Base-by-base conservation (phyloP, 2,329 filamentous ascomycete species). In the Aspergillus floridensis region DNA sequence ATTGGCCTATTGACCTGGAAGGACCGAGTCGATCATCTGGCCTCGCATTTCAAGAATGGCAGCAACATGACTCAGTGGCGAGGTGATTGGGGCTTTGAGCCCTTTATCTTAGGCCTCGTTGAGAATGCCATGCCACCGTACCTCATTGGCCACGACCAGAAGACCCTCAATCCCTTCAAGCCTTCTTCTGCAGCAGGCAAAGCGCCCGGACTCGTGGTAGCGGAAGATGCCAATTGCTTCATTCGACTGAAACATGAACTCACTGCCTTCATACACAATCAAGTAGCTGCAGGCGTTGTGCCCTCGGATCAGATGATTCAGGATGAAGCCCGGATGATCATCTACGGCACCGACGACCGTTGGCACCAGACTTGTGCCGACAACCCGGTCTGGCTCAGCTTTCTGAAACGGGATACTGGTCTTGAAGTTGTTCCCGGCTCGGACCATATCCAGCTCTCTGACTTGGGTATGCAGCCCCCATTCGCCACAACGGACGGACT, bases 301-400 rank as follows among this genome's bases (percentile, higher is more conserved):
- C 77, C 77, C 6, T 77, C 72, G 29, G 74, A 76, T 56, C 64
- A 68, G 46, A 71, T 72, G 69, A 62, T 76, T 46, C 74, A 76
- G 62, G 67, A 74, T 22, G 67, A 76, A 59, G 73, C 64, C 49
- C 74, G 74, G 44, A 63, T 61, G 54, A 65, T 74, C 7, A 71
- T 76, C 49, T 76, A 76, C 56, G 72, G 67, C 12, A 66, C 53
- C 16, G 67, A 72, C 58, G 74, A 76, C 35, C 67, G 67, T n/a
- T 76, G 73, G 73, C 75, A 76, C 53, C 73, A 79, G 66, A 80
- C 79, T 4, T 77, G 77, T 57, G 79, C 79, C 7, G 79, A 80
- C 62, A 80, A 80, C 53, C 68, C 74, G n/a, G 67, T 75, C 10
- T 81, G 79, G 79, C 68, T 81, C 11, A 73, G 74, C 57, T 67